Conservation (phyloP, 2,329 filamentous ascomycete species). For the Verruconis gallopava region DNA sequence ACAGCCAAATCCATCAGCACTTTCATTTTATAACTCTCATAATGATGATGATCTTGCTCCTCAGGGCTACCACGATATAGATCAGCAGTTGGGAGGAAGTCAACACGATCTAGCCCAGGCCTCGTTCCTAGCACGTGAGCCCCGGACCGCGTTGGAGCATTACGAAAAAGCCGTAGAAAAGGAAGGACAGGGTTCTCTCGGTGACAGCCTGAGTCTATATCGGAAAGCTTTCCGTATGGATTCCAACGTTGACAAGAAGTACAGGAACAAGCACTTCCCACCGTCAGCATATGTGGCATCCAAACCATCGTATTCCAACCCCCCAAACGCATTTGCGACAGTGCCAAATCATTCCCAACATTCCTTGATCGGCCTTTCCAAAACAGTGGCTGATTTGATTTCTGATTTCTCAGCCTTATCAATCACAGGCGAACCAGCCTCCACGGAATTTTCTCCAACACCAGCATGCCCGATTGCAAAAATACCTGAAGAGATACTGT, state of each 20-base stretch:
- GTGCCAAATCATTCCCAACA: slow-evolving; percentile 43
- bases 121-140: slow-evolving; percentile 21
- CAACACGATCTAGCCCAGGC: slow-evolving; percentile 25
- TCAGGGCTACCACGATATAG: slow-evolving; percentile 32
- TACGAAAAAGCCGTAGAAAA: slow-evolving; percentile 86
- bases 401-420: slow-evolving; percentile 57
- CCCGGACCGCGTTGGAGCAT: slow-evolving; percentile 67
- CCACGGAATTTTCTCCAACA: slow-evolving; percentile 57
- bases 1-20: neutral
- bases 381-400: slow-evolving; percentile 56
- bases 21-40: neutral
- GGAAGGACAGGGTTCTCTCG: slow-evolving; percentile 71
- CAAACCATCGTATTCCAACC: slow-evolving; percentile 32
- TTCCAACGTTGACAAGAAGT: slow-evolving; percentile 66
- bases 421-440: slow-evolving; percentile 54
- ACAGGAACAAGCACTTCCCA: slow-evolving; percentile 86
- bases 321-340: slow-evolving; percentile 38
- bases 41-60: slow-evolving; percentile 26
- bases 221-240: slow-evolving; percentile 88
- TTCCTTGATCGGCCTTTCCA: slow-evolving; percentile 41
- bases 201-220: slow-evolving; percentile 80
- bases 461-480: slow-evolving; percentile 67
- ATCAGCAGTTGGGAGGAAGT: slow-evolving; percentile 27
- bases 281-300: slow-evolving; percentile 38
- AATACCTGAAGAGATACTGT: slow-evolving; percentile 72